Evolutionary conservation across 2,329 filamentous ascomycete species (phyloP), one percentile per base, ranked within the genome.

Genomic region (Colletotrichum truncatum): DNA sequence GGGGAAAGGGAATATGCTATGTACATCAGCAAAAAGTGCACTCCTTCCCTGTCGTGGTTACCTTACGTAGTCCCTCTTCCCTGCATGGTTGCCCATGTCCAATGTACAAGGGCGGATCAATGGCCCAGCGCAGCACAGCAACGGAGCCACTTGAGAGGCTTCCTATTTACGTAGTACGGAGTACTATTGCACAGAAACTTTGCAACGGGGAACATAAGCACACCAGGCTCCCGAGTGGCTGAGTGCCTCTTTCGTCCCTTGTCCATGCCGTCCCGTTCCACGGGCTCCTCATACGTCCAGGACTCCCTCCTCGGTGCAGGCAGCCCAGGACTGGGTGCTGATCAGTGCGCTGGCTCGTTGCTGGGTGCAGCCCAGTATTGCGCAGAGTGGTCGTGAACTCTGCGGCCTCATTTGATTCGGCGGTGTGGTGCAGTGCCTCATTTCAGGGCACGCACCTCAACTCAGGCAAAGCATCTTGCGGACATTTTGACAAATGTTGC

Each of bases 261-360:
- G 52, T 23, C 32, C 51, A 54, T 54, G 43, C 55, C 43, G 32
- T 49, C 43, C 32, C 30, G 32, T 49, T 11, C 43, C 55, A 58
- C 25, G 56, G 34, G 58, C 41, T 39, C 23, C 18, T 46, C 32
- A 30, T n/a, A 16, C 23, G 16, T 43, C 39, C 39, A 43, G 39
- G 39, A 10, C 39, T 43, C 39, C 45, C 34, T 59, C 52, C 25
- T 56, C 49, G 30, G 52, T 41, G 26, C 45, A 60, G 54, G 36
- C 54, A 32, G 43, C 30, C 46, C 52, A 18, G 39, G 12, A 45
- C 58, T 11, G 39, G 54, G 32, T 23, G 54, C 21, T 51, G 18
- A 61, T 61, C 56, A 64, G 48, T 64, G 61, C 61, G 39, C 34
- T 41, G 61, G 39, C 34, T n/a, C 16, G 56, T 46, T 54, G 39